A percentile compares a stretch with the other conserved stretches of the same genome.
Evolutionary conservation across 768 basidiomycete species (phyloP).

Genomic region (Russula sp.): DNA sequence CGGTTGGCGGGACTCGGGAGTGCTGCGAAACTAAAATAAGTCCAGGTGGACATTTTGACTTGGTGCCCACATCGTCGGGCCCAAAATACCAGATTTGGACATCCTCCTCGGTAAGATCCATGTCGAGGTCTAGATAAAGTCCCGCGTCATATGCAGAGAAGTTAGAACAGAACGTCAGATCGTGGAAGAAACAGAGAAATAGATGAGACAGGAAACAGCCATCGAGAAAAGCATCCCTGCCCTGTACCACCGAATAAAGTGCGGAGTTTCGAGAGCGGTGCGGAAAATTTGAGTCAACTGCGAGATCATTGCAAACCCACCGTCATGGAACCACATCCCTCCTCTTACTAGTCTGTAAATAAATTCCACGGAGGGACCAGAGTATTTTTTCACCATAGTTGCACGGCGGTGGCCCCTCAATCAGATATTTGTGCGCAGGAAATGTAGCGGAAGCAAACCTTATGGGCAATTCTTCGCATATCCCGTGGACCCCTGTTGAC

Average conservation of each 20-base stretch:
- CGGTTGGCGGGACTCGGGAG: too few species aligned
- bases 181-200: not conserved
- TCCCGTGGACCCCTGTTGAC: conserved; percentile 25
- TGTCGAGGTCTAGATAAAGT: not conserved
- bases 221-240: not conserved
- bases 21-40: not conserved
- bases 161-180: not conserved
- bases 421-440: conserved; percentile 30
- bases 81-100: conserved; percentile 21
- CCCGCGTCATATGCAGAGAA: not conserved
- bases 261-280: conserved; percentile 1
- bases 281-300: not conserved
- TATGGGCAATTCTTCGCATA: conserved; percentile 30
- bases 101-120: conserved; percentile 25
- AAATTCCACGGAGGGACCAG: conserved; percentile 3
- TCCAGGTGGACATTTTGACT: not conserved
- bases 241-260: not conserved
- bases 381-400: conserved; percentile 6
- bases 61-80: conserved; percentile 6
- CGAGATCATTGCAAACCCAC: not conserved
- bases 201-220: not conserved
- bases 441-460: conserved; percentile 40
- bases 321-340: not conserved
- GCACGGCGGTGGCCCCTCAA: conserved; percentile 31
- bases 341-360: conserved; percentile 3